phyloP scores from a whole-genome alignment of 441 rosid genomes.

The Syzygium syzygioides region DNA sequence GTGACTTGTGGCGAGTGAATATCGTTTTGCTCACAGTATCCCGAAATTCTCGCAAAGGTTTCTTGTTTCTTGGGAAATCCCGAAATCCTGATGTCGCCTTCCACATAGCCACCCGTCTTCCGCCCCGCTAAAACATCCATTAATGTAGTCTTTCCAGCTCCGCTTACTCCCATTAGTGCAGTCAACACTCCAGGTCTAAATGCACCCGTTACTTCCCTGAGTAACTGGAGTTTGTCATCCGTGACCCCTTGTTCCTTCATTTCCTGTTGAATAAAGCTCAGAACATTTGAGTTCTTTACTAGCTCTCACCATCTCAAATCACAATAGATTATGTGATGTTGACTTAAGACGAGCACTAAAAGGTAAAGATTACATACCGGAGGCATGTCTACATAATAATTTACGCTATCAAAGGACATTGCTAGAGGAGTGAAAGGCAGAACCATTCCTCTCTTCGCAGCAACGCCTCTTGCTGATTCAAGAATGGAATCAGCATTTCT shows the following conservation, averaged over 20 bases:
- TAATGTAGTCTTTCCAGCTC: constrained; percentile 95
- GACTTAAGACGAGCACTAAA: background rate
- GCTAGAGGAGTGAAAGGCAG: constrained; percentile 88
- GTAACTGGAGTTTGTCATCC: constrained; percentile 64
- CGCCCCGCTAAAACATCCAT: constrained; percentile 98
- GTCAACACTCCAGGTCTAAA: constrained; percentile 92
- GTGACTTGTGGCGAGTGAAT: constrained; percentile 96
- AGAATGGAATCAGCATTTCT: constrained; percentile 23
- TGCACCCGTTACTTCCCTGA: constrained; percentile 66
- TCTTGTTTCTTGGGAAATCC: constrained; percentile 86
- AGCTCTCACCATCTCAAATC: background rate
- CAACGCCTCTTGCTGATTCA: constrained; percentile 28
- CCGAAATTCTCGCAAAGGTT: constrained; percentile 93
- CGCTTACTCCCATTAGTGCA: constrained; percentile 97
- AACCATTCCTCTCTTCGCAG: constrained; percentile 74
- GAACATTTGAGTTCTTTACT: background rate
- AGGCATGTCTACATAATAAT: constrained; percentile 92
- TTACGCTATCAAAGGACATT: constrained; percentile 68
- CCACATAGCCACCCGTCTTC: constrained; percentile 82
- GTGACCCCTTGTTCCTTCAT: constrained; percentile 84
- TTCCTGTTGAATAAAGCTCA: constrained; percentile 40
- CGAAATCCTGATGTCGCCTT: constrained; percentile 75
- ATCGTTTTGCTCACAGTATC: constrained; percentile 90
- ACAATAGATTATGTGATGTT: background rate
- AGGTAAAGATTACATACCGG: constrained; percentile 36